Evolutionary conservation across 2,329 filamentous ascomycete species (phyloP), one percentile per base, ranked within the genome.

Genomic region (Aspergillus pseudoglaucus): DNA sequence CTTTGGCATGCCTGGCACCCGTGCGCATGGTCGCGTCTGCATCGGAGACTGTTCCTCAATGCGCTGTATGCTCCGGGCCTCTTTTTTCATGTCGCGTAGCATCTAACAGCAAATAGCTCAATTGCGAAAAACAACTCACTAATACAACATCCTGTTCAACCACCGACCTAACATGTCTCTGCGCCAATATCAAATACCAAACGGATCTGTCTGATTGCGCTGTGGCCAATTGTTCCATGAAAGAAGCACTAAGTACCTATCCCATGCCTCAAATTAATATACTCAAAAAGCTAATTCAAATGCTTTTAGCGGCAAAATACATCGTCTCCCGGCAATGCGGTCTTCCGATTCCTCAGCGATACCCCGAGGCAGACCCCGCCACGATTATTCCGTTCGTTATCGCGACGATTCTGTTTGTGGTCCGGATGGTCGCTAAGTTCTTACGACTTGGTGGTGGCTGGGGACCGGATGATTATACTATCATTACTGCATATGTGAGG

Each of bases 401-500:
- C 20, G 46, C 41, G 6, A 48, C 30, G 6, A 17, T 48, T 27
- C 15, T 48, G 14, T 48, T 48, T 25, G 12, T 14, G 20, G 18
- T 38, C 9, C 44, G 46, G 20, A 48, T 48, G 23, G 12, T 20
- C 2, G 41, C 41, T 2, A 48, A 44, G 39, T 23, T 2, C 14
- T 18, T 39, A 41, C 15, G 22, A 39, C 40, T 48, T 18, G 46
- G 46, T 8, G 46, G 46, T 30, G 40, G 22, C 22, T 48, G 41
- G 46, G 40, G 46, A 6, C 18, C 41, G 15, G 46, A 48, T 48
- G 46, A 48, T 30, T 44, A 17, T 44, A 48, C 46, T 6, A 18
- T 48, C 10, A 49, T 49, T n/a, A 20, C 47, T 1, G 53, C 55
- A 32, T 55, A 51, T 47, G 55, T 57, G 42, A 43, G 47, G 9